Evolutionary conservation across 2,329 filamentous ascomycete species (phyloP).

Genomic region (Tolypocladium sp.): DNA sequence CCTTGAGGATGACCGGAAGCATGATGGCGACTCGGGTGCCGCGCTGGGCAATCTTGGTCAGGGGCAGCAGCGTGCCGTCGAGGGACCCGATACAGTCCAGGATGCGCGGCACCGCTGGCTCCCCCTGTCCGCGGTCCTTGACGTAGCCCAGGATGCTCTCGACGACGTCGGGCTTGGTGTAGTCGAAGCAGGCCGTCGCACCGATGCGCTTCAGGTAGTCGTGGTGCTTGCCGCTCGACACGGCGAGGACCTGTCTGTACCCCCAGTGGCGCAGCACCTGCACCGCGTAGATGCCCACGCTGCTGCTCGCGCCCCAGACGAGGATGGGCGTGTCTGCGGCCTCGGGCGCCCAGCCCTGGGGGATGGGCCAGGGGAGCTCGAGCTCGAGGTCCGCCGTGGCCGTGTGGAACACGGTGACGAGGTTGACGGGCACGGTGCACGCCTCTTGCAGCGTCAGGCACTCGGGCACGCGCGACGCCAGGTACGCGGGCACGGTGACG

Average conservation of each 20-base stretch:
- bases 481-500: slow-evolving; percentile 39
- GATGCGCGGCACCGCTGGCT: slow-evolving; percentile 30
- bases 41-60: slow-evolving; percentile 38
- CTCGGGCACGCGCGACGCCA: slow-evolving; percentile 35
- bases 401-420: slow-evolving; percentile 51
- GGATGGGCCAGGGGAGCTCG: slow-evolving; percentile 47
- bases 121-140: slow-evolving; percentile 1
- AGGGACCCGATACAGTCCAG: slow-evolving; percentile 48
- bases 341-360: slow-evolving; percentile 26
- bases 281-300: slow-evolving; percentile 39
- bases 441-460: slow-evolving; percentile 33
- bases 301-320: slow-evolving; percentile 43
- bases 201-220: slow-evolving; percentile 32
- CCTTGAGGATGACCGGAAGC: slow-evolving; percentile 48
- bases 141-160: slow-evolving; percentile 21
- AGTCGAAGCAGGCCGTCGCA: slow-evolving; percentile 37
- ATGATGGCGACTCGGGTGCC: slow-evolving; percentile 47
- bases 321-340: slow-evolving; percentile 30
- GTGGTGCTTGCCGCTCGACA: slow-evolving; percentile 36
- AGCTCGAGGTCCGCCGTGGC: slow-evolving; percentile 39
- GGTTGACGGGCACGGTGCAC: slow-evolving; percentile 45
- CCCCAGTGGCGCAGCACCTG: slow-evolving; percentile 44
- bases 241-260: slow-evolving; percentile 39
- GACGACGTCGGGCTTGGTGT: slow-evolving; percentile 26
- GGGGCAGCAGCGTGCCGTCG: slow-evolving; percentile 34